A percentile compares a stretch with the other conserved stretches of the same genome.
Conservation (phyloP, 108 stramenopile genomes). For the Seminavis robusta region DNA sequence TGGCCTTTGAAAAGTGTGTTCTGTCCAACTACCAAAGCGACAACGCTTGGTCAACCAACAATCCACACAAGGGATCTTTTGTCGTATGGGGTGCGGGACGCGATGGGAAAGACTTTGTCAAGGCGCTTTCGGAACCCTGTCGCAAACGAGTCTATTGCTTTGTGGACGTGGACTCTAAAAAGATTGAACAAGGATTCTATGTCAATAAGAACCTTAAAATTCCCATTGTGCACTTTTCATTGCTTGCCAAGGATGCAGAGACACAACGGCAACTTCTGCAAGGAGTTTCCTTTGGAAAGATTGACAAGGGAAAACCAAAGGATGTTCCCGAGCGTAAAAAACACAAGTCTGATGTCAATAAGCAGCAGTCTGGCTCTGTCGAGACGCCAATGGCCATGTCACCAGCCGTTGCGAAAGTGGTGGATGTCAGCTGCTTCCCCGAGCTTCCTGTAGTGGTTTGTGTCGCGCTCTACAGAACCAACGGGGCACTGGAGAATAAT, state of each 20-base stretch:
- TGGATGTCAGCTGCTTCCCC: conserved; percentile 26
- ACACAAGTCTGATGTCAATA: background rate
- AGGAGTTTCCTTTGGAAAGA: conserved; percentile 38
- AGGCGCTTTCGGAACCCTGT: conserved; percentile 50
- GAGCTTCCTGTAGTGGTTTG: conserved; percentile 82
- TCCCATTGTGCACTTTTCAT: conserved; percentile 85
- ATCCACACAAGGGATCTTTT: conserved; percentile 23
- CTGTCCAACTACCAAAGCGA: too few species aligned
- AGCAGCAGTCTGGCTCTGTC: too few species aligned
- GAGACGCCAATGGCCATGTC: too few species aligned
- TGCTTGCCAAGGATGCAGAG: conserved; percentile 31
- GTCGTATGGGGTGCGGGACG: conserved; percentile 86
- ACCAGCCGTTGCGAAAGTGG: too few species aligned
- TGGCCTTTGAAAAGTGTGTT: conserved; percentile 67
- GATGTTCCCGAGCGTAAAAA: conserved; percentile 1
- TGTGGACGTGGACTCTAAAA: conserved; percentile 84
- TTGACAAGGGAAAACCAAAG: conserved; percentile 41
- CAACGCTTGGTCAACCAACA: conserved; percentile 2
- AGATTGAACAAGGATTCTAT: conserved; percentile 61
- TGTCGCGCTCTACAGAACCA: conserved; percentile 87
- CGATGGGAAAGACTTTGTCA: conserved; percentile 89
- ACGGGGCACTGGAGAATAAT: conserved; percentile 79
- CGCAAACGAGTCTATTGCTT: conserved; percentile 63
- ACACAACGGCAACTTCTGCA: conserved; percentile 6
- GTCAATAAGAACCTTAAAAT: conserved; percentile 50